Evolutionary conservation across 768 basidiomycete genomes (phyloP).

Genomic region (Mycena filopes): DNA sequence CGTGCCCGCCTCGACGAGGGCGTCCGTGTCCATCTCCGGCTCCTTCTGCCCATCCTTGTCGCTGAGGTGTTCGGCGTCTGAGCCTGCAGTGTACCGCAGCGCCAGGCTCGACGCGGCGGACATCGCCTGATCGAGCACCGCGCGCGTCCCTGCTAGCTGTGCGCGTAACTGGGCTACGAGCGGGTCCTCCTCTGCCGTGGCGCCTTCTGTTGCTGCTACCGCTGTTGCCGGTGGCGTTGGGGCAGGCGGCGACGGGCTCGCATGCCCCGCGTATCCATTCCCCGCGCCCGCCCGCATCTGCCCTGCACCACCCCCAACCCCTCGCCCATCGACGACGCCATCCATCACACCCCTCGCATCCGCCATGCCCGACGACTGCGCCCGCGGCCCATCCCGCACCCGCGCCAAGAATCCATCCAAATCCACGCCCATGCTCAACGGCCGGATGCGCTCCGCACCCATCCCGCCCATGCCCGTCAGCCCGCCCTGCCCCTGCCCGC

Average conservation of each 20-base stretch:
- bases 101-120: too few species aligned
- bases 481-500: neutral
- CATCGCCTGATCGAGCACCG: slow-evolving; percentile 10
- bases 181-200: neutral
- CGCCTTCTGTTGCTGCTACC: neutral
- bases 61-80: too few species aligned
- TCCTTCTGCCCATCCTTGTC: too few species aligned
- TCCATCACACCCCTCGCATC: neutral
- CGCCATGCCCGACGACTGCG: neutral
- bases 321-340: neutral
- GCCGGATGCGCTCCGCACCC: slow-evolving; percentile 32
- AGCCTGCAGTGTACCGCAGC: too few species aligned
- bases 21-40: neutral
- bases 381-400: slow-evolving; percentile 18
- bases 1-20: neutral
- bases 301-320: neutral
- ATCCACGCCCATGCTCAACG: slow-evolving; percentile 11
- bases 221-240: neutral
- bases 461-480: slow-evolving; percentile 33
- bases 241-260: neutral
- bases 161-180: neutral
- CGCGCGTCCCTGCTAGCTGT: slow-evolving; percentile 15
- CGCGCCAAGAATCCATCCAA: slow-evolving; percentile 25
- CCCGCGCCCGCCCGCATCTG: too few species aligned
- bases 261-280: too few species aligned